Evolutionary conservation across 2,329 filamentous ascomycete genomes (phyloP).

Genomic region (Clonostachys sp.): DNA sequence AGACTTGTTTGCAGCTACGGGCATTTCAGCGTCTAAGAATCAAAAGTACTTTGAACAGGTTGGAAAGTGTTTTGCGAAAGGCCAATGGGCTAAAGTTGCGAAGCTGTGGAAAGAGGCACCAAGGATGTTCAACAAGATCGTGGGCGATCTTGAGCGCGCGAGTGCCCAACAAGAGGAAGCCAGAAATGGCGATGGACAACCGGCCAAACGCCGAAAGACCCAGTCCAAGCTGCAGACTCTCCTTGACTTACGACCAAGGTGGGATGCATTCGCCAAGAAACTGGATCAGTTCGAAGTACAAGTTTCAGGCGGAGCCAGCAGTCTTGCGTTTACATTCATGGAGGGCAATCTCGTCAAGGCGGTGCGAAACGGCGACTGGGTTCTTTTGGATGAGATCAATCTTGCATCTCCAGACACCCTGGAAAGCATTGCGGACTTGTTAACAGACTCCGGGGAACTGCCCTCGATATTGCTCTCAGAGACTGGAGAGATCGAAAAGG

Average conservation of each 20-base stretch:
- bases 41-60: conserved; percentile 80
- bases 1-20: conserved; percentile 77
- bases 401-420: conserved; percentile 90
- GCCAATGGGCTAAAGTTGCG: conserved; percentile 82
- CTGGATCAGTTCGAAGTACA: conserved; percentile 78
- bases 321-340: conserved; percentile 90
- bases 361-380: conserved; percentile 94
- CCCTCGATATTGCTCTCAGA: conserved; percentile 90
- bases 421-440: conserved; percentile 85
- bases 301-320: conserved; percentile 65
- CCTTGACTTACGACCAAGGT: conserved; percentile 57
- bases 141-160: conserved; percentile 47
- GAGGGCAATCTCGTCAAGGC: conserved; percentile 96
- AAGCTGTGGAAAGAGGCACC: conserved; percentile 87
- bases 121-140: conserved; percentile 74
- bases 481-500: conserved; percentile 86
- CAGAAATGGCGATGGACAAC: conserved; percentile 39
- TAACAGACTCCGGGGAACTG: conserved; percentile 65
- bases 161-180: conserved; percentile 30
- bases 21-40: conserved; percentile 84
- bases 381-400: conserved; percentile 95
- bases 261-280: conserved; percentile 74
- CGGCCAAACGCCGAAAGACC: conserved; percentile 65
- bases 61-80: conserved; percentile 71
- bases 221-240: conserved; percentile 63